A percentile compares a stretch with the other conserved stretches of the same genome.
Conservation (phyloP, 441 rosid species). For the Aquilaria agallochum region DNA sequence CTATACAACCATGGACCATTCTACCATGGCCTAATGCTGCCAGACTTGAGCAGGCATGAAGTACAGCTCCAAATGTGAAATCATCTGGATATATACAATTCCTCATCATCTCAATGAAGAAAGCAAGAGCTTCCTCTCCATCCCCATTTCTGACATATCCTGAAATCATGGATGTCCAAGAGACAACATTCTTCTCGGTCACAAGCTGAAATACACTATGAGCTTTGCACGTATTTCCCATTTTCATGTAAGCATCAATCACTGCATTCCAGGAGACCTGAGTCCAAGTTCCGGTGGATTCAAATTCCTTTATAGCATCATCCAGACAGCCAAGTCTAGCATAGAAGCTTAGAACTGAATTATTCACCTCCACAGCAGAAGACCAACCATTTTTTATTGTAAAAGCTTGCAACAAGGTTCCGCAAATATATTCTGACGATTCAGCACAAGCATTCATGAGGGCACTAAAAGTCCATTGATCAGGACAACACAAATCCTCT, state of each 20-base stretch:
- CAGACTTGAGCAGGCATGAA: slow-evolving; percentile 67
- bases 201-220: slow-evolving; percentile 31
- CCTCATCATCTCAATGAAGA: slow-evolving; percentile 45
- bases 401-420: slow-evolving; percentile 49
- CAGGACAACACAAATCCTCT: slow-evolving; percentile 38
- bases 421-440: slow-evolving; percentile 30
- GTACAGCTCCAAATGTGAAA: slow-evolving; percentile 56
- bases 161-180: slow-evolving; percentile 76
- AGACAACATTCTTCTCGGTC: slow-evolving; percentile 55
- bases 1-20: slow-evolving; percentile 67
- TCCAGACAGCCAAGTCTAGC: slow-evolving; percentile 43
- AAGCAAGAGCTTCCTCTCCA: slow-evolving; percentile 52
- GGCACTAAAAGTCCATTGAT: slow-evolving; percentile 74
- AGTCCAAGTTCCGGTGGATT: slow-evolving; percentile 34
- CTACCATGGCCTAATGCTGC: slow-evolving; percentile 52
- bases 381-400: slow-evolving; percentile 68
- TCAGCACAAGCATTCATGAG: slow-evolving; percentile 52
- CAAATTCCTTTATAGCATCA: slow-evolving; percentile 49
- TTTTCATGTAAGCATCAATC: slow-evolving; percentile 65
- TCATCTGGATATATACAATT: slow-evolving; percentile 36
- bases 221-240: slow-evolving; percentile 50
- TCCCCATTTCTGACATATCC: slow-evolving; percentile 63
- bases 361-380: slow-evolving; percentile 51
- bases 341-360: slow-evolving; percentile 66
- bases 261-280: slow-evolving; percentile 69